Conservation (phyloP, 1,139 yeast genomes). For the Lodderomyces theae region DNA sequence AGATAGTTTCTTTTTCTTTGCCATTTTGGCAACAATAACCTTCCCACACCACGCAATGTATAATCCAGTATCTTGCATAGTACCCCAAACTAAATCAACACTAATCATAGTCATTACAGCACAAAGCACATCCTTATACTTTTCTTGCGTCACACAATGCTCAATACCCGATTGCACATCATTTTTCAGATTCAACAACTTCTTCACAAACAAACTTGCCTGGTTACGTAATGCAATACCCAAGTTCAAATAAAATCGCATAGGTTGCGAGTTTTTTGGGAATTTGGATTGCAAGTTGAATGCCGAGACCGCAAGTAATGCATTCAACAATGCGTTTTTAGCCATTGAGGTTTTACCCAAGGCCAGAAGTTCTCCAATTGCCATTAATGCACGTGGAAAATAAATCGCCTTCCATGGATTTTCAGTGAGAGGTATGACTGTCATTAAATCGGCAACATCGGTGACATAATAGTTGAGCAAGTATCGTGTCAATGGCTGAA, state of each 20-base stretch:
- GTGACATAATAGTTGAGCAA: constrained; percentile 72
- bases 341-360: constrained; percentile 75
- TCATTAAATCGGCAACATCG: constrained; percentile 83
- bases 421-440: constrained; percentile 75
- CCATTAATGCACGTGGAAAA: constrained; percentile 77
- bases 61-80: constrained; percentile 80
- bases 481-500: constrained; percentile 67
- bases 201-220: constrained; percentile 66
- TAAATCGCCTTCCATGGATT: constrained; percentile 88
- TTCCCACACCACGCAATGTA: constrained; percentile 76
- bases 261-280: constrained; percentile 55
- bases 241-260: constrained; percentile 66
- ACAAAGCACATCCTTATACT: constrained; percentile 79
- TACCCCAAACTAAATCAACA: constrained; percentile 88
- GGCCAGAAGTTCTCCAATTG: constrained; percentile 76
- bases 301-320: constrained; percentile 77
- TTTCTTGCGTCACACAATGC: constrained; percentile 59
- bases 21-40: constrained; percentile 68
- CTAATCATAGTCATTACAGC: constrained; percentile 86
- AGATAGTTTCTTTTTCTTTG: constrained; percentile 61
- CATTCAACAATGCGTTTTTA: constrained; percentile 74
- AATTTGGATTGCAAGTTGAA: constrained; percentile 76
- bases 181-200: constrained; percentile 37
- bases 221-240: constrained; percentile 75
- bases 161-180: constrained; percentile 35